Conservation (phyloP, 129 eudicot genomes). For the Saposhnikovia divaricata region DNA sequence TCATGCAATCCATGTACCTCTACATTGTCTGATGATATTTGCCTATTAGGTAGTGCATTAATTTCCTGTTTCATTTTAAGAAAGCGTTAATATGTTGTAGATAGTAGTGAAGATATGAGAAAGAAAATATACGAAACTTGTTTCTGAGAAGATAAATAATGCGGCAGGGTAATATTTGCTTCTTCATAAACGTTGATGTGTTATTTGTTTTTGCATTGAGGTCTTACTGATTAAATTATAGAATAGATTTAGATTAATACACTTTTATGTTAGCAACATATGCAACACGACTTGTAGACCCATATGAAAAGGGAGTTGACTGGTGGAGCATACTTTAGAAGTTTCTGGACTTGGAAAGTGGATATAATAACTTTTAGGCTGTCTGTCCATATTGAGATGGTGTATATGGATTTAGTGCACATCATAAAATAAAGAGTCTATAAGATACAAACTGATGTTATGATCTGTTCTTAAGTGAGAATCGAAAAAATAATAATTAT, state of each 20-base stretch:
- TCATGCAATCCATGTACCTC: neutral
- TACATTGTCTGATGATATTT: neutral
- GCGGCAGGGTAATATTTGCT: neutral
- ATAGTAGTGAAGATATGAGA: neutral
- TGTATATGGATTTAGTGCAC: no score
- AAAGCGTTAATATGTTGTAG: neutral
- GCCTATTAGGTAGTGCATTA: neutral
- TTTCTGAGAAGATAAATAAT: neutral
- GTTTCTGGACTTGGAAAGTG: neutral
- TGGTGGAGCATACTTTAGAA: neutral
- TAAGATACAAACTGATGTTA: no score
- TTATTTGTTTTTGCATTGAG: neutral
- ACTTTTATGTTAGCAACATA: no score
- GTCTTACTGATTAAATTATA: neutral
- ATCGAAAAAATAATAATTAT: no score
- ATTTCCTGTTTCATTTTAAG: neutral
- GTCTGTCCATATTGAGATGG: no score
- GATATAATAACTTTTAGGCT: no score
- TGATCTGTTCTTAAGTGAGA: no score
- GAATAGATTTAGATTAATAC: no score
- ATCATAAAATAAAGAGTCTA: no score
- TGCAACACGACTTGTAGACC: no score
- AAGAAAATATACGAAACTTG: neutral
- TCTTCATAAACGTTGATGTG: neutral
- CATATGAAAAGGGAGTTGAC: neutral